Evolutionary conservation across 805 yeast genomes (phyloP), one percentile per base, ranked within the genome.

Genomic region (Jamesozyma rosinii): DNA sequence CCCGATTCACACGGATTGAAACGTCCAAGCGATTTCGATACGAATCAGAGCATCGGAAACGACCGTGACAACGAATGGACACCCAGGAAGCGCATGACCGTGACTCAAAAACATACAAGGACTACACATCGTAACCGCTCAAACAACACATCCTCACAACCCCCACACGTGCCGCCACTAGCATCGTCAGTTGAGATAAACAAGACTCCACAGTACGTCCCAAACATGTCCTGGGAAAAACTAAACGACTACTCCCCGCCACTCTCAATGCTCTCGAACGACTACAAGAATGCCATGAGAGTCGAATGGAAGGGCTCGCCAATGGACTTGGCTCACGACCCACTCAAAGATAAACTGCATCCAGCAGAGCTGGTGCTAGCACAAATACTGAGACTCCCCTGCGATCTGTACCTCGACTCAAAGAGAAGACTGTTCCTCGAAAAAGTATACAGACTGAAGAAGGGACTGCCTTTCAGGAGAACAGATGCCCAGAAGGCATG

Each of bases 231-330:
- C 44, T 85, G 84, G 72, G 83, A 79, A 58, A 66, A 77, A 22
- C 66, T 89, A 44, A 88, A 88, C 31, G 95, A 88, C 63, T 87
- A 72, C 63, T 78, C 86, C n/a, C 97, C 97, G 3, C 70, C 83
- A 17, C 51, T 76, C 13, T 55, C 69, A 2, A 70, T 83, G 1
- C 68, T 89, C 48, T 94, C 95, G 4, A 37, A 42, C 8, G 76
- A 69, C 49, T 80, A 78, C 55, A 67, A 74, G 44, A 79, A 82
- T 66, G 79, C 86, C 50, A 70, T 89, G 53, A 82, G 82, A 58
- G 84, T 94, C 30, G 97, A 90, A 63, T 90, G 98, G 98, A 90
- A 89, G 67, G 98, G 97, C 10, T 95, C 88, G 54, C 95, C 97
- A 31, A 88, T 90, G 96, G 94, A 85, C 62, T 72, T 90, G 44